Evolutionary conservation across 169 alveolate species (phyloP).

Genomic region (Besnoitia besnoiti): DNA sequence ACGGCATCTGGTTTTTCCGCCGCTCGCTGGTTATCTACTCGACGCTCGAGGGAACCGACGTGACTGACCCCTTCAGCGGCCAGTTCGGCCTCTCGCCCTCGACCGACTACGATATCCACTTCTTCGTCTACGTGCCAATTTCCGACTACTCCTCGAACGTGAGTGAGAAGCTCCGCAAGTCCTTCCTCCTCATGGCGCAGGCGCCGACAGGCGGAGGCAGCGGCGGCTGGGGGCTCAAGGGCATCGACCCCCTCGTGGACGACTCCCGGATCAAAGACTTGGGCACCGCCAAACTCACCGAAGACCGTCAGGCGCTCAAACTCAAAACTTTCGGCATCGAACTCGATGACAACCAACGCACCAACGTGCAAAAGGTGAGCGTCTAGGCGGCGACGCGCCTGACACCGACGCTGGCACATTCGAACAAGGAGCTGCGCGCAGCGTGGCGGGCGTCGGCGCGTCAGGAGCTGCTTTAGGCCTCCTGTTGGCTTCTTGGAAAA

Average conservation of each 20-base stretch:
- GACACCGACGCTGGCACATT: too few species aligned
- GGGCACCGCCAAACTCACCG: constrained; percentile 17
- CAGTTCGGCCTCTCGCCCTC: background rate
- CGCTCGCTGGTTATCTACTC: background rate
- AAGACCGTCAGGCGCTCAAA: constrained; percentile 14
- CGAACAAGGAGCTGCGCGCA: too few species aligned
- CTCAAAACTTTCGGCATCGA: constrained; percentile 6
- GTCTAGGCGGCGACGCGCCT: background rate
- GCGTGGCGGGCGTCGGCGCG: background rate
- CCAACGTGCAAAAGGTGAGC: constrained; percentile 20
- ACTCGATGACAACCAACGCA: constrained; percentile 23
- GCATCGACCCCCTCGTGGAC: background rate
- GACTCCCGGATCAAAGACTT: background rate
- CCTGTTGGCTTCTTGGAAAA: background rate
- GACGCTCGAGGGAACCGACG: background rate
- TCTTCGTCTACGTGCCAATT: constrained; percentile 20
- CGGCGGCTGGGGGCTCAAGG: background rate
- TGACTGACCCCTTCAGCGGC: background rate
- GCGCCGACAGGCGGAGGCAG: background rate
- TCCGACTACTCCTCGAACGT: background rate
- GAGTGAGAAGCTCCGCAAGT: background rate
- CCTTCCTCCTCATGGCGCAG: background rate
- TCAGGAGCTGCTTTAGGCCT: background rate
- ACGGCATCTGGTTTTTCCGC: background rate
- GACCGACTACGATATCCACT: constrained; percentile 24